Evolutionary conservation across 1,284 basidiomycete species (phyloP), one percentile per base, ranked within the genome.

Genomic region (Ganoderma multipileum): DNA sequence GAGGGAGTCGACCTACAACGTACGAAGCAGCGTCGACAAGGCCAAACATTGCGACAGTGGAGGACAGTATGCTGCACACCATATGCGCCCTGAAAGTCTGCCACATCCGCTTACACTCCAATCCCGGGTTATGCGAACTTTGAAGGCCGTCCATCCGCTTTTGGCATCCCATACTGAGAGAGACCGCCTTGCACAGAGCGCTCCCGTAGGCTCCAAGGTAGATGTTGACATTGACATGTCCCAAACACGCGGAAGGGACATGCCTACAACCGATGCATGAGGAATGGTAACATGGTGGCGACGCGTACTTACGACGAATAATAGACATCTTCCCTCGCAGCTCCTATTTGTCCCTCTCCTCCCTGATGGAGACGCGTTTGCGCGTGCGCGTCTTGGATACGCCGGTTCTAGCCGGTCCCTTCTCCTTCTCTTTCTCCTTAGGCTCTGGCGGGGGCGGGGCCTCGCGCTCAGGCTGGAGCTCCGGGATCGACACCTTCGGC

Each of bases 311-410:
- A 58, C 58, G n/a, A 23, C 55, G 8, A 26, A 50, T 26, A 14
- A 50, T 50, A 50, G 47, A 9, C 23, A 58, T n/a, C 33, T 6
- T n/a, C 33, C 7, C 18, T 8, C 9, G 12, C 33, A 23, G 6
- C 6, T 26, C 57, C 60, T 65, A 68, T 58, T 42, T 38, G 1
- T 62, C 58, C 59, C 60, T 64, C 58, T 74, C 72, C 39, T 76
- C 76, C 61, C 71, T 75, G 61, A 75, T 74, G 9, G 72, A 72
- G 8, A 74, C 75, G 16, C 74, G 74, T 58, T 71, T 76, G 54
- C 67, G 65, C 18, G 63, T 12, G 39, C 68, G 67, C 41, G 64
- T 64, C 58, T 70, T 71, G 2, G 64, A 39, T 2, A 36, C 39
- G 14, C 57, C 26, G 16, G 57, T 14, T 39, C 39, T 68, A 16